phyloP scores from a whole-genome alignment of 1,284 basidiomycete genomes.

The Ceratobasidium sp. region DNA sequence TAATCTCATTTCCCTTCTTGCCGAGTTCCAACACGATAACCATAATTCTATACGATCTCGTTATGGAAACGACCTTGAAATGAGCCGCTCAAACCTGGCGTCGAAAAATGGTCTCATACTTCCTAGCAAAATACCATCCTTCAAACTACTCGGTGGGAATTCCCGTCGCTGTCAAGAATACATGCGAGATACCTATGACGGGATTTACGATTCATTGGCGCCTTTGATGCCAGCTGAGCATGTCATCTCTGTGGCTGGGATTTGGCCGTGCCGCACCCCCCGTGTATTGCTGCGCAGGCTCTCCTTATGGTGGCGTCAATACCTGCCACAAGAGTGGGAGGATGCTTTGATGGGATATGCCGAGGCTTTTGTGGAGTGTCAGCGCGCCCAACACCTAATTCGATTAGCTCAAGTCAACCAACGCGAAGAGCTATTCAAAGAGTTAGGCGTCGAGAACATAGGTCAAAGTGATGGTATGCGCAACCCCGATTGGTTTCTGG shows the following conservation, averaged over 20 bases:
- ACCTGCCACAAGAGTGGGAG: neutral
- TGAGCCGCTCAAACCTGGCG: slow-evolving; percentile 2
- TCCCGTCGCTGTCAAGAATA: neutral
- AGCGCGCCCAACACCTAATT: slow-evolving; percentile 23
- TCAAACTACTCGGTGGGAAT: neutral
- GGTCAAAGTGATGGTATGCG: neutral
- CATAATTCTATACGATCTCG: neutral
- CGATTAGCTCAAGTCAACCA: neutral
- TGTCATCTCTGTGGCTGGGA: neutral
- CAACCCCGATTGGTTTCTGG: slow-evolving; percentile 27
- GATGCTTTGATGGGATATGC: slow-evolving; percentile 19
- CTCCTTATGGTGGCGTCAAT: neutral
- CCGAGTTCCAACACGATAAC: neutral
- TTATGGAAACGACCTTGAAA: slow-evolving; percentile 12
- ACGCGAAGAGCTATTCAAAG: slow-evolving; percentile 28
- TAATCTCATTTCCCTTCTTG: neutral
- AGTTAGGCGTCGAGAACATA: neutral
- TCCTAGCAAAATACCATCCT: neutral
- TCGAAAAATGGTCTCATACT: neutral
- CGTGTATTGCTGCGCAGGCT: slow-evolving; percentile 10
- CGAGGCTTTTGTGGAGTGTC: slow-evolving; percentile 16
- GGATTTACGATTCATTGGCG: neutral
- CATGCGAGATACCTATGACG: neutral
- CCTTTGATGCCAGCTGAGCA: neutral
- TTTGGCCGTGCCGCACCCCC: slow-evolving; percentile 40